These are phyloP conservation scores for Barnettozyma salicaria DNA, from an alignment of 805 yeast genomes.

Conservation along the genomic window DNA sequence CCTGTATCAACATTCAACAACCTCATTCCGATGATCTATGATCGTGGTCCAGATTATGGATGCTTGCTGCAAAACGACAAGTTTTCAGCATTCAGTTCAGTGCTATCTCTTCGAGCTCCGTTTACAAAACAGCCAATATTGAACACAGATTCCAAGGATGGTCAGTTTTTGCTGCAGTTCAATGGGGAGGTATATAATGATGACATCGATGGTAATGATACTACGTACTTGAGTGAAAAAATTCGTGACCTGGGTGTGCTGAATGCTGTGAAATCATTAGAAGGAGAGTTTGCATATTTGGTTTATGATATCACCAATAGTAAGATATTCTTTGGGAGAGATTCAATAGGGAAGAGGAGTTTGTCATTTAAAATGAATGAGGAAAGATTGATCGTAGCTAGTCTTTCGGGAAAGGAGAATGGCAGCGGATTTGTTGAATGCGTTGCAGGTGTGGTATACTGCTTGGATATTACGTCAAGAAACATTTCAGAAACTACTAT, in stretches of 20 bases:
- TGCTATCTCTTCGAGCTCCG: slow-evolving; percentile 76
- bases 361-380: slow-evolving; percentile 40
- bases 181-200: slow-evolving; percentile 85
- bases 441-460: slow-evolving; percentile 43
- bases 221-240: slow-evolving; percentile 34
- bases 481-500: slow-evolving; percentile 17
- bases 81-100: slow-evolving; percentile 40
- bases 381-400: slow-evolving; percentile 40
- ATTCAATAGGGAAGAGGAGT: slow-evolving; percentile 75
- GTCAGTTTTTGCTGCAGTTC: slow-evolving; percentile 54
- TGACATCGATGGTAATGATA: slow-evolving; percentile 58
- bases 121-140: slow-evolving; percentile 66
- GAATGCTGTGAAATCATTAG: slow-evolving; percentile 37
- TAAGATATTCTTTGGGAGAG: slow-evolving; percentile 73
- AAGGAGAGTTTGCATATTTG: slow-evolving; percentile 81
- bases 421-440: slow-evolving; percentile 45
- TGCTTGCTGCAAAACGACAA: slow-evolving; percentile 22
- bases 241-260: slow-evolving; percentile 26
- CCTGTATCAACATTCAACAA: neutral
- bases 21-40: slow-evolving; percentile 21
- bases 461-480: slow-evolving; percentile 29
- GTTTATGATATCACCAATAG: slow-evolving; percentile 37
- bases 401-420: slow-evolving; percentile 33
- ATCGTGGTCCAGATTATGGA: slow-evolving; percentile 59
- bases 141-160: slow-evolving; percentile 11